Evolutionary conservation across 371 early-diverging fungal species (phyloP), one percentile per base, ranked within the genome.

Genomic region (Mortierella sp.): DNA sequence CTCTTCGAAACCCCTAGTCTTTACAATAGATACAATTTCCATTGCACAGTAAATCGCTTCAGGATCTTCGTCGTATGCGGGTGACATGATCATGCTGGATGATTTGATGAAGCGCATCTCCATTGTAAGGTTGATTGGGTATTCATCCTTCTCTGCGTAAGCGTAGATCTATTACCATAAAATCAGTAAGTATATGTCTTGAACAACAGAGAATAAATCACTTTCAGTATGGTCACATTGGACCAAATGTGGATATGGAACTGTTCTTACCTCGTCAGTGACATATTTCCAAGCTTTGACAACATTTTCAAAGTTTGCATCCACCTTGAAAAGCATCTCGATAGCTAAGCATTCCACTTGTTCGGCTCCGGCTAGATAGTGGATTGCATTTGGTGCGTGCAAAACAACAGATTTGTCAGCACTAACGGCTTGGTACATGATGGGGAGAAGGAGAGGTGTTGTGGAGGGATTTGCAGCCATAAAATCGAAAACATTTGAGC

Each of bases 351-450:
- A 60, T 5, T 53, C 75, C 0, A 78, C 0, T 13, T 78, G 58
- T 5, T 78, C 82, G 17, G 75, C 72, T 2, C 82, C 82, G 2
- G 64, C 72, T 58, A 68, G 70, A 51, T 67, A 84, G 61, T 84
- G 84, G 23, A 84, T 84, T 19, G 75, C 84, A 43, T 82, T 65
- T 12, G 84, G 84, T 10, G 76, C 84, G 12, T 66, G 23, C 26
- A 67, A 12, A 3, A 77, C 70, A 4, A 28, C 7, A 2, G 75
- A 60, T 0, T 26, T 4, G 23, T 66, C 58, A 1, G 26, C 35
- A 26, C 19, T 34, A 4, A 67, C 9, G 0, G 64, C 26, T 31
- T 53, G 51, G 32, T 40, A 71, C 28, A 72, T 19, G 4, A 69
- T 10, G 40, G 45, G 51, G 31, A 55, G 29, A 10, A 77, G 1